These are phyloP conservation scores for Teratosphaeria viscida DNA, from an alignment of 2,329 filamentous ascomycete species.

Conservation along the genomic window DNA sequence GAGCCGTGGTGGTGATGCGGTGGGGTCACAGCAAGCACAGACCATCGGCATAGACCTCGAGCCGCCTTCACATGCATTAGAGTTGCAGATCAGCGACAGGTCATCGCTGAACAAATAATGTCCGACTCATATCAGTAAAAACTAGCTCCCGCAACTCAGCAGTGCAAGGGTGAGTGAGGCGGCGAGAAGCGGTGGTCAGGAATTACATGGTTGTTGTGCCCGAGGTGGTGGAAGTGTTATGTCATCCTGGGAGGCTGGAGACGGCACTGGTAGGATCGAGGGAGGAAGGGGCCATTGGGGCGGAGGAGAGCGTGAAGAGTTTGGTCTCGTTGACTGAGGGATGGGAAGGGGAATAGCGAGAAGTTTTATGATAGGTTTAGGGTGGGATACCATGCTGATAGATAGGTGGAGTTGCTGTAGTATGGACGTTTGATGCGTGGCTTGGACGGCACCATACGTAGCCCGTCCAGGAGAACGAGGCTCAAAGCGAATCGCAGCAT, in stretches of 20 bases:
- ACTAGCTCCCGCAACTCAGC: no score
- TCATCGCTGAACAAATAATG: no score
- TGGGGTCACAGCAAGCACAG: background rate
- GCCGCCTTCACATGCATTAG: no score
- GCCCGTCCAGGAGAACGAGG: no score
- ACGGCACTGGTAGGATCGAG: constrained; percentile 33
- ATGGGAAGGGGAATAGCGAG: constrained; percentile 26
- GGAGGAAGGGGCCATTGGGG: constrained; percentile 35
- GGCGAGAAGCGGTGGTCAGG: constrained; percentile 35
- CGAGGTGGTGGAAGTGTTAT: constrained; percentile 30
- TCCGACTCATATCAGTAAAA: no score
- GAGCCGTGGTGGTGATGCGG: background rate
- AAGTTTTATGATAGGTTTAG: constrained; percentile 37
- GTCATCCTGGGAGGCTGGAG: constrained; percentile 39
- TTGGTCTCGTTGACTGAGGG: constrained; percentile 29
- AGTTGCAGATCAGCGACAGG: no score
- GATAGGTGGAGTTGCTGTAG: background rate
- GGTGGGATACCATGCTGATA: constrained; percentile 31
- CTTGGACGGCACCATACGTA: background rate
- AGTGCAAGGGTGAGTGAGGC: constrained; percentile 30
- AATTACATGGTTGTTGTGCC: constrained; percentile 35
- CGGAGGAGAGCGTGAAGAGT: constrained; percentile 31
- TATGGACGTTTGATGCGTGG: background rate
- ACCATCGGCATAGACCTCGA: no score
- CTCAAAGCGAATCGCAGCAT: background rate